phyloP scores from a whole-genome alignment of 2,329 filamentous ascomycete species.

The Thermochaetoides dissita region DNA sequence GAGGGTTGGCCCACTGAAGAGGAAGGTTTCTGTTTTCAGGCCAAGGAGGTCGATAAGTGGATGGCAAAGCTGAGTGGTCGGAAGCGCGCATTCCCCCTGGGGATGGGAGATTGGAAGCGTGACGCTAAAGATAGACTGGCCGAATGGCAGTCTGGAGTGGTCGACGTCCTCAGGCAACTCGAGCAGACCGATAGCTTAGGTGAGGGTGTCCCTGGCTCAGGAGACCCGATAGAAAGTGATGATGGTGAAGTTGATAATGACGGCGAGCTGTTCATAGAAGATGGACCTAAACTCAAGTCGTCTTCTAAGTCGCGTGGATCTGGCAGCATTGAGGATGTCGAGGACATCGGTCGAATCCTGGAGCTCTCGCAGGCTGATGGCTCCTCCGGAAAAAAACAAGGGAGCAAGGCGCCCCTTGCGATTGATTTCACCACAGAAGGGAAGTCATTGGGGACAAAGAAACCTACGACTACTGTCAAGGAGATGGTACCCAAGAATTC shows the following conservation, averaged over 20 bases:
- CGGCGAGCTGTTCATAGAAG: slow-evolving; percentile 36
- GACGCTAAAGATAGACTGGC: slow-evolving; percentile 52
- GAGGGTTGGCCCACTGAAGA: slow-evolving; percentile 86
- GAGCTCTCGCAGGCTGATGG: slow-evolving; percentile 29
- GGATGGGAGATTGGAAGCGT: slow-evolving; percentile 73
- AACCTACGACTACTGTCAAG: slow-evolving; percentile 42
- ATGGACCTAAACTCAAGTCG: slow-evolving; percentile 24
- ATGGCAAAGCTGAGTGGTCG: slow-evolving; percentile 85
- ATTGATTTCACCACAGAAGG: slow-evolving; percentile 75
- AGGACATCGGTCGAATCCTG: slow-evolving; percentile 63
- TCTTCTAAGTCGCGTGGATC: slow-evolving; percentile 26
- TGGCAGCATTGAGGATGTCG: slow-evolving; percentile 57
- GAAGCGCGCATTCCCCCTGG: slow-evolving; percentile 78
- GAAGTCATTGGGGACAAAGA: slow-evolving; percentile 34
- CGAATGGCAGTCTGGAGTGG: slow-evolving; percentile 67
- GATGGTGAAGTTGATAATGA: slow-evolving; percentile 51
- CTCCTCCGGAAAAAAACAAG: slow-evolving; percentile 17
- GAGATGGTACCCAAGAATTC: slow-evolving; percentile 91
- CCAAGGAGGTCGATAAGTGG: slow-evolving; percentile 83
- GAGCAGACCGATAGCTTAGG: slow-evolving; percentile 45
- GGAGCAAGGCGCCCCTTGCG: slow-evolving; percentile 42
- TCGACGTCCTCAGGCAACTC: slow-evolving; percentile 54
- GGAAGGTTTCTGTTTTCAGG: slow-evolving; percentile 87
- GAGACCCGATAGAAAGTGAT: slow-evolving; percentile 73
- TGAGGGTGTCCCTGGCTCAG: slow-evolving; percentile 61